Conservation (phyloP, 306 rosid species). For the Vigna angularis region DNA sequence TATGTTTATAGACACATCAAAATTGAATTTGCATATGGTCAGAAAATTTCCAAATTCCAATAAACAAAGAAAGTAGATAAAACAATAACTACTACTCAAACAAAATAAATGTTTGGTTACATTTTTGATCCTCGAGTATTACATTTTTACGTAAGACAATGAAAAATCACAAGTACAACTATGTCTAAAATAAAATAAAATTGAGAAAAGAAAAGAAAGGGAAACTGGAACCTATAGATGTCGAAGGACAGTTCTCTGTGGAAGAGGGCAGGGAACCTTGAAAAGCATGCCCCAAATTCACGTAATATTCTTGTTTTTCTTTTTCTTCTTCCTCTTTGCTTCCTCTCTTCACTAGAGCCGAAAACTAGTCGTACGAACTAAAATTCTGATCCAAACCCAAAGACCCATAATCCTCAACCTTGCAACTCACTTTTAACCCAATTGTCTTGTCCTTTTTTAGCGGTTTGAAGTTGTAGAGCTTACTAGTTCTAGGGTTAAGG, state of each 20-base stretch:
- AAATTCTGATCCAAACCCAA: background rate
- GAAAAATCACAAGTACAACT: too few species aligned
- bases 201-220: background rate
- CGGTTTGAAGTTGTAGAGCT: background rate
- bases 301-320: background rate
- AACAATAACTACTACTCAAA: background rate
- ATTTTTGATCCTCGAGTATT: background rate
- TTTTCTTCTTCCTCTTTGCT: background rate
- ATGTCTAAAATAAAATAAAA: background rate
- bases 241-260: conserved; percentile 7
- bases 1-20: background rate
- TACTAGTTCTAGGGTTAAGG: background rate
- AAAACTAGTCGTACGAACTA: background rate
- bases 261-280: conserved; percentile 21
- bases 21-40: background rate
- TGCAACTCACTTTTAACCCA: conserved; percentile 3
- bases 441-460: background rate
- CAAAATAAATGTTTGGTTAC: background rate
- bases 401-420: background rate
- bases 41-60: background rate
- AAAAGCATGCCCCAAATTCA: conserved; percentile 23
- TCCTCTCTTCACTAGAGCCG: background rate
- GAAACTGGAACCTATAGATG: background rate
- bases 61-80: background rate
- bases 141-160: too few species aligned